Conservation (phyloP, 1,284 basidiomycete genomes). For the Veloboletus limbatus region DNA sequence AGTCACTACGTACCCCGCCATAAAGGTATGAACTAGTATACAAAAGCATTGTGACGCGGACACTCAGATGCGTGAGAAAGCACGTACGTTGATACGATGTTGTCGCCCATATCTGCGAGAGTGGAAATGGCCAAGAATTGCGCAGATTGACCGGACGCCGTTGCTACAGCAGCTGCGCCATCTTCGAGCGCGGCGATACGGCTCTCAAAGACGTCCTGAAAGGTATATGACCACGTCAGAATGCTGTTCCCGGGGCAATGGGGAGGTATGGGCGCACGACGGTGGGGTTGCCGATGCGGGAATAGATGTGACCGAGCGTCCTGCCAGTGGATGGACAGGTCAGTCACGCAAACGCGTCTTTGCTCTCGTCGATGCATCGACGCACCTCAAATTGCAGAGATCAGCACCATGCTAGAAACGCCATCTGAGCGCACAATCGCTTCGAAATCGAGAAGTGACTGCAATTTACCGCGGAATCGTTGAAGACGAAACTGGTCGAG, state of each 20-base stretch:
- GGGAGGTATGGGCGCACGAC: conserved; percentile 47
- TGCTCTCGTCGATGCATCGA: not conserved
- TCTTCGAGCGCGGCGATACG: conserved; percentile 84
- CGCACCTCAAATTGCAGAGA: conserved; percentile 71
- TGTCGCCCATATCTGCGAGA: conserved; percentile 72
- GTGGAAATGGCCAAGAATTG: conserved; percentile 76
- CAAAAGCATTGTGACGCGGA: not conserved
- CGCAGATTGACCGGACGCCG: conserved; percentile 78
- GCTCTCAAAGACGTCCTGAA: conserved; percentile 79
- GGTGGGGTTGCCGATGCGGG: conserved; percentile 82
- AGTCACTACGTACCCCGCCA: conserved; percentile 51
- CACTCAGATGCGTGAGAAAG: not conserved
- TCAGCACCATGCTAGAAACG: conserved; percentile 71
- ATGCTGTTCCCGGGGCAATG: too few relatives aligned
- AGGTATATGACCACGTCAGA: not conserved
- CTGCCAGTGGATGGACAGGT: too few relatives aligned
- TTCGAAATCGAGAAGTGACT: too few relatives aligned
- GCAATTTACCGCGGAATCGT: conserved; percentile 58
- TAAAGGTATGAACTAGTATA: conserved; percentile 49
- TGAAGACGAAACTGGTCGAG: conserved; percentile 77
- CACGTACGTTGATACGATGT: conserved; percentile 73
- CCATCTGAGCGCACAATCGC: too few relatives aligned
- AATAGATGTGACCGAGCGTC: conserved; percentile 72
- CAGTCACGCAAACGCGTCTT: too few relatives aligned
- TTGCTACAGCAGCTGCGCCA: conserved; percentile 77